Evolutionary conservation across 1,284 basidiomycete genomes (phyloP).

Genomic region (Tilletia walkeri): DNA sequence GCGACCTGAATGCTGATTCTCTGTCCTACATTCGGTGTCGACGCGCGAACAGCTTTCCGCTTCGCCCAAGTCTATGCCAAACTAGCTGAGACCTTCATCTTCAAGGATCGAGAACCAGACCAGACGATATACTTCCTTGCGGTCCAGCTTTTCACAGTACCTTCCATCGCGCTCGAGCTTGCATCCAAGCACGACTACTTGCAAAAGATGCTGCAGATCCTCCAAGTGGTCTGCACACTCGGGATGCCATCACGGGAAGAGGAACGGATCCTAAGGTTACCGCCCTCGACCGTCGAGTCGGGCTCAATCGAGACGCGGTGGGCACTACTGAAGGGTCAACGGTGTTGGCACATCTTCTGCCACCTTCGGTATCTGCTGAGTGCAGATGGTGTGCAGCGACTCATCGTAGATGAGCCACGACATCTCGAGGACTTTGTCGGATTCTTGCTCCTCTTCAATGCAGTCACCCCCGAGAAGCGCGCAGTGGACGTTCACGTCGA

Average conservation of each 20-base stretch:
- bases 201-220: conserved; percentile 39
- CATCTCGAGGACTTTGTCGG: conserved; percentile 40
- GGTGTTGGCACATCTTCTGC: conserved; percentile 52
- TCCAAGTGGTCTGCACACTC: conserved; percentile 48
- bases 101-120: conserved; percentile 53
- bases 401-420: conserved; percentile 31
- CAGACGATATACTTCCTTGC: conserved; percentile 52
- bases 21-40: conserved; percentile 7
- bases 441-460: conserved; percentile 49
- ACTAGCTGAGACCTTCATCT: conserved; percentile 51
- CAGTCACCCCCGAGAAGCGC: conserved; percentile 45
- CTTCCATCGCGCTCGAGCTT: conserved; percentile 48
- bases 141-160: conserved; percentile 55
- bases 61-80: conserved; percentile 48
- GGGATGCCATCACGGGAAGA: conserved; percentile 25
- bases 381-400: conserved; percentile 47
- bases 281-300: conserved; percentile 23
- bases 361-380: conserved; percentile 50
- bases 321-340: conserved; percentile 38
- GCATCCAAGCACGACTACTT: conserved; percentile 40
- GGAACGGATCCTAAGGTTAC: conserved; percentile 33
- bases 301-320: conserved; percentile 28
- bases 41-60: conserved; percentile 19
- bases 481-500: conserved; percentile 50
- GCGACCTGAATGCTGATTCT: conserved; percentile 1